A percentile compares a stretch with the other conserved stretches of the same genome.
These are phyloP conservation scores for Pseudogymnoascus sp. DNA, from an alignment of 2,329 filamentous ascomycete genomes.

Conservation along the genomic window DNA sequence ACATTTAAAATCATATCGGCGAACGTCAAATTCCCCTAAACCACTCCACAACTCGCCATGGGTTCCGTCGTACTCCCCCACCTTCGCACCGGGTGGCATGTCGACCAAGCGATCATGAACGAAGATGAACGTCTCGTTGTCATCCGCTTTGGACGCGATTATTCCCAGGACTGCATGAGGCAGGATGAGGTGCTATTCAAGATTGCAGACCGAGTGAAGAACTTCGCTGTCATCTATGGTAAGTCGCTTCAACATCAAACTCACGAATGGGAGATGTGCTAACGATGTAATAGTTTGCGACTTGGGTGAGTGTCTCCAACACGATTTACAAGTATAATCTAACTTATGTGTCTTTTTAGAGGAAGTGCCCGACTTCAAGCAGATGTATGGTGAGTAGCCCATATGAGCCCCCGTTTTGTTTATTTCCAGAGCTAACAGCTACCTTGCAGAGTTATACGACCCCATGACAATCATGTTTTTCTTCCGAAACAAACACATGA, in stretches of 20 bases:
- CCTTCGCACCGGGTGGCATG: slow-evolving; percentile 89
- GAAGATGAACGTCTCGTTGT: slow-evolving; percentile 91
- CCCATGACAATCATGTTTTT: slow-evolving; percentile 96
- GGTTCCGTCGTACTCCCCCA: slow-evolving; percentile 91
- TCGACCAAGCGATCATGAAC: slow-evolving; percentile 84
- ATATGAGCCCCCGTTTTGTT: background rate
- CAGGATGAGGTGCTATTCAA: slow-evolving; percentile 93
- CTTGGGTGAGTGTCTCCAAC: slow-evolving; percentile 35
- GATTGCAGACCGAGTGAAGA: slow-evolving; percentile 89
- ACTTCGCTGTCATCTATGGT: slow-evolving; percentile 78
- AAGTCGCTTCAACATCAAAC: background rate
- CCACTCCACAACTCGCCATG: slow-evolving; percentile 17
- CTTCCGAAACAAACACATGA: slow-evolving; percentile 98
- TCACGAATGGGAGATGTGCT: background rate
- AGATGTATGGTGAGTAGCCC: slow-evolving; percentile 68
- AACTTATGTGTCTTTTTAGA: slow-evolving; percentile 36
- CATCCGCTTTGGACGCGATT: slow-evolving; percentile 87
- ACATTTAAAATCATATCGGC: background rate
- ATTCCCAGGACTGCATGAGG: slow-evolving; percentile 69
- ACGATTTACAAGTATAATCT: background rate
- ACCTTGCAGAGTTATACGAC: slow-evolving; percentile 61
- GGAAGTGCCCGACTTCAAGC: slow-evolving; percentile 85
- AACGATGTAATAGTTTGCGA: slow-evolving; percentile 57
- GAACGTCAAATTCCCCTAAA: background rate
- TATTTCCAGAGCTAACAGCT: slow-evolving; percentile 8